Conservation (phyloP, 1,284 basidiomycete species). For the Sporisorium sorghi region DNA sequence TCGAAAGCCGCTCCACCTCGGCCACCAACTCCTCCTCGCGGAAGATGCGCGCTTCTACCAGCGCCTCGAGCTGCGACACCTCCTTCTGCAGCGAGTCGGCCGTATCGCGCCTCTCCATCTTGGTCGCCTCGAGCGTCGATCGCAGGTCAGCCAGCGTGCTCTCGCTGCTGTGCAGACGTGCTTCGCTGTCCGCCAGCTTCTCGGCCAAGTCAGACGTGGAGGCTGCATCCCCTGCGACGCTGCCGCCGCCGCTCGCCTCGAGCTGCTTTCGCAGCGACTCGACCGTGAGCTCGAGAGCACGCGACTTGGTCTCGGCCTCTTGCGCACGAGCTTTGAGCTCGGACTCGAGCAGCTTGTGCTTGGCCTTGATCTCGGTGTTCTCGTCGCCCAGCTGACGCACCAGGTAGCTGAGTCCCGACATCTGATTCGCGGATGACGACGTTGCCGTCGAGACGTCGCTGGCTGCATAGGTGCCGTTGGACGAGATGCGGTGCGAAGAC, state of each 20-base stretch:
- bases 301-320: constrained; percentile 78
- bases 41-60: constrained; percentile 64
- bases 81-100: constrained; percentile 53
- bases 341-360: constrained; percentile 77
- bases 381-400: constrained; percentile 88
- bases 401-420: constrained; percentile 76
- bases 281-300: constrained; percentile 80
- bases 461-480: constrained; percentile 71
- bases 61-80: constrained; percentile 60
- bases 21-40: constrained; percentile 60
- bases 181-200: constrained; percentile 44
- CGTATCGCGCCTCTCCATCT: constrained; percentile 57
- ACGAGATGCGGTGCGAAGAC: constrained; percentile 66
- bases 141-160: constrained; percentile 67
- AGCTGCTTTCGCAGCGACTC: constrained; percentile 76
- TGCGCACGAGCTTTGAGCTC: constrained; percentile 78
- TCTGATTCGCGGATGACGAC: constrained; percentile 74
- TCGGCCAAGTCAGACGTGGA: constrained; percentile 55
- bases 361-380: constrained; percentile 76
- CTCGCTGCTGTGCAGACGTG: constrained; percentile 72
- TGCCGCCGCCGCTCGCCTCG: constrained; percentile 69
- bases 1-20: constrained; percentile 50
- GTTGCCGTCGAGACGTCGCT: constrained; percentile 74
- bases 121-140: constrained; percentile 62
- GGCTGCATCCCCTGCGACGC: constrained; percentile 69